Base-by-base conservation (phyloP, 371 early-diverging fungal genomes). In the Capniomyces stellatus region DNA sequence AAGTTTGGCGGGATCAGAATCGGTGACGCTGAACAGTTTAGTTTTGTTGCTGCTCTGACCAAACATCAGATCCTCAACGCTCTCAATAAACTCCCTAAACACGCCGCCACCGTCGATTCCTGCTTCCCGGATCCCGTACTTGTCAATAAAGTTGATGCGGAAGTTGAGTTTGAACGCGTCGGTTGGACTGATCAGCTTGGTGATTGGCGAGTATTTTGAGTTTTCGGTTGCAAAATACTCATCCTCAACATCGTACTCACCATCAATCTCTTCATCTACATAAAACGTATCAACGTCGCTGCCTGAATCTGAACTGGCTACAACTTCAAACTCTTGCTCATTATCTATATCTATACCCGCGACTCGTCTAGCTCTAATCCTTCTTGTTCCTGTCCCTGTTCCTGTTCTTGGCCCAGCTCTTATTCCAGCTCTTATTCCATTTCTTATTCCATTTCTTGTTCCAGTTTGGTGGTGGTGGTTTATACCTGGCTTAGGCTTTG, bases 71-170 rank as follows among this genome's bases (percentile, higher is more conserved):
- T 71, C 69, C n/a, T 76, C 71, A 4, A 87, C 62, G 29, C 78
- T 77, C 1, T 84, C 85, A 47, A 93, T 71, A 53, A 93, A 93
- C 67, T 93, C 92, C 66, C 92, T 93, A 63, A 90, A 93, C 3
- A 92, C 85, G 1, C 90, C 90, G 19, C 92, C 92, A 50, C 92
- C 93, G 64, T 93, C 97, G 55, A 93, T 84, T 1, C 97, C 97
- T 13, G 87, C 88, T 64, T 96, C 97, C 19, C 66, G 69, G 35
- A 89, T 63, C 0, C 92, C 92, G 58, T 83, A 82, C 52, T 81
- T 76, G 61, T 82, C 84, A 25, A 90, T 75, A 72, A 96, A 91
- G 2, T 77, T 70, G 50, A 96, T 92, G 8, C 80, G 72, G 44
- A 96, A 74, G n/a, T 78, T 78, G 19, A 68, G 65, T 59, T 87